Base-by-base conservation (phyloP, 179 eudicot species). In the Heliamphora pulchella region DNA sequence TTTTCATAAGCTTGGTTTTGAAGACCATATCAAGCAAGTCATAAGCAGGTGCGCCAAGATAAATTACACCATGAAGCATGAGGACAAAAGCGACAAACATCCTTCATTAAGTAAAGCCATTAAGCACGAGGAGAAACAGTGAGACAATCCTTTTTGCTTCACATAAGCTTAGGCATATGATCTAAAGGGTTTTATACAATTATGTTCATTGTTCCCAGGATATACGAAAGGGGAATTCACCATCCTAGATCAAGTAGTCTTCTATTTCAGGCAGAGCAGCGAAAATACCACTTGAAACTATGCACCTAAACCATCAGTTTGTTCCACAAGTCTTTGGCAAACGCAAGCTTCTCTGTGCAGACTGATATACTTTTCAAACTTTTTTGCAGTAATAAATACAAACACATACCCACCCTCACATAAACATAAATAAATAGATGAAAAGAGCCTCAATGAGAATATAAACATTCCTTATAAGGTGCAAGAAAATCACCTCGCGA, bases 401-500 rank as follows among this genome's bases (percentile, higher is more conserved):
- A 6, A 48, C n/a, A 47, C 41, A 44, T 1, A 31, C 4, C 58
- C 53, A 17, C 3, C 46, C 15, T 22, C 22, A 14, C 1, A 77
- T 1, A 31, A 0, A 46, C 41, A 78, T 11, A 78, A 78, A 5
- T 46, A 43, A 41, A 17, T 8, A n/a, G 18, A n/a, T 58, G 57
- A 46, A 4, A 54, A 10, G 31, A 55, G 50, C 66, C 39, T 78
- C 14, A 51, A 50, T 17, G 47, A 5, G 69, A 61, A 54, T 53
- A 65, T 31, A 51, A 55, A 71, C 43, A 48, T n/a, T 78, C 47
- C 47, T 57, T 61, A 53, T 14, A 50, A 47, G 81, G 72, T 48
- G 61, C n/a, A 75, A 68, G 70, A 3, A 18, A 57, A 76, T 74
- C 72, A 92, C 98, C 98, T 92, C 82, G 86, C 3, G 84, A 81